Conservation (phyloP, 495 filamentous ascomycete genomes). For the Corynascus novoguineensis region DNA sequence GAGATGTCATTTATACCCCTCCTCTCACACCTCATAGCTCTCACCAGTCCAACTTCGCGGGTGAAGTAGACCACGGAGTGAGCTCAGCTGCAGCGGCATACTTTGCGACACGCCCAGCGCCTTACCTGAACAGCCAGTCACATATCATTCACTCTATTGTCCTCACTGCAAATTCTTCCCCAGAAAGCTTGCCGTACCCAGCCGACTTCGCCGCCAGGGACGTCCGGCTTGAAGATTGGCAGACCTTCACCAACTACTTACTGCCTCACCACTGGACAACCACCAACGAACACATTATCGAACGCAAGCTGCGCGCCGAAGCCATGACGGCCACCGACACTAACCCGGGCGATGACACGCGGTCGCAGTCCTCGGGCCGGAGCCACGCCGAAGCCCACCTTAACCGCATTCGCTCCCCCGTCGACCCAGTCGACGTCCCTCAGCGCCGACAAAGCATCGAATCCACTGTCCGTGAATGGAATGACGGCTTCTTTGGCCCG, state of each 20-base stretch:
- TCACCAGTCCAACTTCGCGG: slow-evolving; percentile 27
- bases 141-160: slow-evolving; percentile 23
- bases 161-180: slow-evolving; percentile 20
- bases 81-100: slow-evolving; percentile 32
- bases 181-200: slow-evolving; percentile 34
- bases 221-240: slow-evolving; percentile 43
- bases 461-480: slow-evolving; percentile 44
- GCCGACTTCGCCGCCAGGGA: slow-evolving; percentile 29
- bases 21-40: slow-evolving; percentile 38
- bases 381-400: slow-evolving; percentile 35
- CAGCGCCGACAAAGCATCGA: slow-evolving; percentile 24
- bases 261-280: slow-evolving; percentile 29
- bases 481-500: slow-evolving; percentile 45
- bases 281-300: slow-evolving; percentile 31
- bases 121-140: slow-evolving; percentile 2
- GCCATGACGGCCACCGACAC: slow-evolving; percentile 14
- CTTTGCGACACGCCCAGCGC: slow-evolving; percentile 37
- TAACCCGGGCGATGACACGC: slow-evolving; percentile 11
- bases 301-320: slow-evolving; percentile 35
- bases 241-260: slow-evolving; percentile 45
- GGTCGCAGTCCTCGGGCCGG: slow-evolving; percentile 11
- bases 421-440: neutral
- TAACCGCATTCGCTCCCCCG: slow-evolving; percentile 23
- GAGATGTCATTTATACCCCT: slow-evolving; percentile 44
- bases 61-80: slow-evolving; percentile 24